These are phyloP conservation scores for Fusarium buxicola DNA, from an alignment of 2,329 filamentous ascomycete species.

Conservation along the genomic window DNA sequence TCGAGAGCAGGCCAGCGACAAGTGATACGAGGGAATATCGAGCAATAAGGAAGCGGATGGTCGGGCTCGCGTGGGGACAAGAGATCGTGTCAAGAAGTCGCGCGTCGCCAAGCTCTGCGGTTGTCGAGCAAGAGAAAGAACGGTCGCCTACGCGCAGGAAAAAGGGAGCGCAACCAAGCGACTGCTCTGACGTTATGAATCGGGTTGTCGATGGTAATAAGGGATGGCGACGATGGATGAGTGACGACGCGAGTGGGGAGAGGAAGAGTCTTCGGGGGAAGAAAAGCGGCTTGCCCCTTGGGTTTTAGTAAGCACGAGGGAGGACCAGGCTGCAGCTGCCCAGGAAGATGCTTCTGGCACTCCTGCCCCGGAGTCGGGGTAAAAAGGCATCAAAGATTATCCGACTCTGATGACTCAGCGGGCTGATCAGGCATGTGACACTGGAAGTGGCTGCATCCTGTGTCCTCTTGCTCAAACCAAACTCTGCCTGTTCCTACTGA, in stretches of 20 bases:
- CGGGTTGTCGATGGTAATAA: constrained; percentile 34
- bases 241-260: constrained; percentile 33
- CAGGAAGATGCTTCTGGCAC: background rate
- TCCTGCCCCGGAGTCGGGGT: background rate
- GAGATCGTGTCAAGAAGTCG: constrained; percentile 17
- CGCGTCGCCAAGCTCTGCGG: constrained; percentile 4
- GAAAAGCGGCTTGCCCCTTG: constrained; percentile 18
- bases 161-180: constrained; percentile 5
- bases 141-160: background rate
- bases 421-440: constrained; percentile 2
- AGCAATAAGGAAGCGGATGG: constrained; percentile 14
- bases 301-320: constrained; percentile 34
- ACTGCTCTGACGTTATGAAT: constrained; percentile 21
- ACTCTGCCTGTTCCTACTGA: constrained; percentile 27
- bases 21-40: constrained; percentile 14
- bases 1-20: constrained; percentile 41
- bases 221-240: constrained; percentile 32
- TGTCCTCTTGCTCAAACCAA: constrained; percentile 10
- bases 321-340: background rate
- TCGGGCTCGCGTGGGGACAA: constrained; percentile 24
- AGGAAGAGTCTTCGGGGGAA: constrained; percentile 39
- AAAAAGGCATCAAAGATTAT: constrained; percentile 22
- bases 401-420: constrained; percentile 12
- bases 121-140: constrained; percentile 10
- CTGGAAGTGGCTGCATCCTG: background rate